These are phyloP conservation scores for Yarrowia sp. DNA, from an alignment of 805 yeast species.

Conservation along the genomic window DNA sequence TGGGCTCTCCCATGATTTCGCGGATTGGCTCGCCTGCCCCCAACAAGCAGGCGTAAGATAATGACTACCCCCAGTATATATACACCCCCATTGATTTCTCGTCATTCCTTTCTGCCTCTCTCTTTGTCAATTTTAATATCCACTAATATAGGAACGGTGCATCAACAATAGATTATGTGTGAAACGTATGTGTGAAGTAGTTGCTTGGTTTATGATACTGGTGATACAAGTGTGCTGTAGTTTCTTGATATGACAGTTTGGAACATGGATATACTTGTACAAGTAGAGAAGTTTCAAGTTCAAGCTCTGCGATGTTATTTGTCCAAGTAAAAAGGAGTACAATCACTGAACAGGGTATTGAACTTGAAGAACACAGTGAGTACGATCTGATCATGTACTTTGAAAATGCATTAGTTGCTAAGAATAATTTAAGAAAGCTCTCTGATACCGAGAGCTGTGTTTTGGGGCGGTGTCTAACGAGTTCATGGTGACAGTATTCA, in stretches of 20 bases:
- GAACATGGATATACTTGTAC: no score
- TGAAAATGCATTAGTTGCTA: neutral
- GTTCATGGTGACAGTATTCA: no score
- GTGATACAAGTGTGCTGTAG: no score
- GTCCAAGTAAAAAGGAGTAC: neutral
- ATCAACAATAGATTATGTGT: slow-evolving; percentile 2
- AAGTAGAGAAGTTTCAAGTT: no score
- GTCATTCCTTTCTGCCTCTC: slow-evolving; percentile 14
- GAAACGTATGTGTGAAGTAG: neutral
- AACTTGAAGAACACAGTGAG: no score
- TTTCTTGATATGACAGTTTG: no score
- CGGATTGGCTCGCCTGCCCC: slow-evolving; percentile 19
- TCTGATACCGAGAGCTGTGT: neutral
- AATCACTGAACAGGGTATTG: no score
- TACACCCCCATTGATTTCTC: slow-evolving; percentile 8
- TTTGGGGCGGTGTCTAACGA: neutral
- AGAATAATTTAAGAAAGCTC: neutral
- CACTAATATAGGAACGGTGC: slow-evolving; percentile 25
- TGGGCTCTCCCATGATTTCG: slow-evolving; percentile 22
- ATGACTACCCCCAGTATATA: neutral
- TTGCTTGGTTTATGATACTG: no score
- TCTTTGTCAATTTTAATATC: slow-evolving; percentile 21
- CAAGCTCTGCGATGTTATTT: no score
- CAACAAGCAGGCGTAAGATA: slow-evolving; percentile 3
- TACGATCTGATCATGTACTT: no score